Evolutionary conservation across 441 rosid genomes (phyloP).

Genomic region (Dalechampia spathulata): DNA sequence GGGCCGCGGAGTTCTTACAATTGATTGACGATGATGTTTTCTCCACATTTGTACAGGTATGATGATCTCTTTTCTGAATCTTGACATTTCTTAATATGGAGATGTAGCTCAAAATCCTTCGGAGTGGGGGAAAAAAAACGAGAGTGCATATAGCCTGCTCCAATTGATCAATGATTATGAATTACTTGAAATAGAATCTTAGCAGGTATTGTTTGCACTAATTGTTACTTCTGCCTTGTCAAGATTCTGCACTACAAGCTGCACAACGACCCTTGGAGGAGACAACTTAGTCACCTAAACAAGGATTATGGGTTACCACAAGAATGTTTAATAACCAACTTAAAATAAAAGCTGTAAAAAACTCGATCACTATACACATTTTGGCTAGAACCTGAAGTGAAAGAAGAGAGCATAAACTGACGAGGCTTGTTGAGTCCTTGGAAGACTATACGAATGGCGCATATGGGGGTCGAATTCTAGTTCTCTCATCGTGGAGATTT

Average conservation of each 20-base stretch:
- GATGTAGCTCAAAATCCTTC: too few relatives aligned
- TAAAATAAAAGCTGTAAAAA: constrained; percentile 3
- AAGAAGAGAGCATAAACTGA: too few relatives aligned
- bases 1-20: constrained; percentile 59
- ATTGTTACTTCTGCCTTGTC: constrained; percentile 3
- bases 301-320: constrained; percentile 66
- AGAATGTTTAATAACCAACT: constrained; percentile 50
- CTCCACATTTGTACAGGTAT: constrained; percentile 73
- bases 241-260: constrained; percentile 74
- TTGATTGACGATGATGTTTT: constrained; percentile 70
- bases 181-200: neutral
- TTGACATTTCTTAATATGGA: too few relatives aligned
- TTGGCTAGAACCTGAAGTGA: too few relatives aligned
- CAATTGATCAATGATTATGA: too few relatives aligned
- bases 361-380: too few relatives aligned
- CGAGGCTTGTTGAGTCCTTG: too few relatives aligned
- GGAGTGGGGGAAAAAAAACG: too few relatives aligned
- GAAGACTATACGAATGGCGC: too few relatives aligned
- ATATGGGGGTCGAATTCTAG: too few relatives aligned
- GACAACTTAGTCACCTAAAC: constrained; percentile 24
- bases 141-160: too few relatives aligned
- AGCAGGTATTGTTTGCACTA: neutral
- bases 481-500: too few relatives aligned
- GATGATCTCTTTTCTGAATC: constrained; percentile 2
- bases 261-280: constrained; percentile 90